phyloP scores from a whole-genome alignment of 306 rosid genomes.

The Cucurbita argyrosperma region DNA sequence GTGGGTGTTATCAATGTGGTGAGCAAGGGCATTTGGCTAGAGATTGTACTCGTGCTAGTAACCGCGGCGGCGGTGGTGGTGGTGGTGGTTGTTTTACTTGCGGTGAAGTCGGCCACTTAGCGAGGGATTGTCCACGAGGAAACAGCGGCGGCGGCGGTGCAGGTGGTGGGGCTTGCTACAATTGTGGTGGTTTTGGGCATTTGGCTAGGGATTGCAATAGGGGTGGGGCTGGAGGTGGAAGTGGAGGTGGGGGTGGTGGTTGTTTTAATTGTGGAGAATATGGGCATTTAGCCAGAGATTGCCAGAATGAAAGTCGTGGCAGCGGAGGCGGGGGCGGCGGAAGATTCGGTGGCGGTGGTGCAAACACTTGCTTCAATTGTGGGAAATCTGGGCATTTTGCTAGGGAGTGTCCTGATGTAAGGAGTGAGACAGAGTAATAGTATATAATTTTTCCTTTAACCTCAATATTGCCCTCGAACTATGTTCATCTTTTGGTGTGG shows the following conservation, averaged over 20 bases:
- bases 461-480: slow-evolving; percentile 6
- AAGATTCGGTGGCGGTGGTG: slow-evolving; percentile 10
- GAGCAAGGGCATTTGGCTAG: slow-evolving; percentile 59
- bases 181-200: slow-evolving; percentile 57
- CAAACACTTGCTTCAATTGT: slow-evolving; percentile 17
- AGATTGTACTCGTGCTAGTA: slow-evolving; percentile 30
- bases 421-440: slow-evolving; percentile 34
- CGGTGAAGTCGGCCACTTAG: slow-evolving; percentile 57
- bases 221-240: slow-evolving; percentile 18
- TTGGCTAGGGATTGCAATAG: slow-evolving; percentile 55
- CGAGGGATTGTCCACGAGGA: slow-evolving; percentile 51
- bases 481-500: slow-evolving; percentile 11
- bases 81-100: slow-evolving; percentile 43
- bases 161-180: slow-evolving; percentile 22
- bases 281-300: slow-evolving; percentile 26
- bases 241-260: slow-evolving; percentile 14
- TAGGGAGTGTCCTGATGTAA: slow-evolving; percentile 42
- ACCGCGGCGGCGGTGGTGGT: slow-evolving; percentile 11
- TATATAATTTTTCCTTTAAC: neutral
- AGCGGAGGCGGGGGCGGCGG: slow-evolving; percentile 12
- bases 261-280: slow-evolving; percentile 50
- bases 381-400: slow-evolving; percentile 63
- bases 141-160: slow-evolving; percentile 9
- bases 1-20: slow-evolving; percentile 55
- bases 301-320: slow-evolving; percentile 8